Evolutionary conservation across 2,329 filamentous ascomycete genomes (phyloP).

Genomic region (Sporothrix variecibatus): DNA sequence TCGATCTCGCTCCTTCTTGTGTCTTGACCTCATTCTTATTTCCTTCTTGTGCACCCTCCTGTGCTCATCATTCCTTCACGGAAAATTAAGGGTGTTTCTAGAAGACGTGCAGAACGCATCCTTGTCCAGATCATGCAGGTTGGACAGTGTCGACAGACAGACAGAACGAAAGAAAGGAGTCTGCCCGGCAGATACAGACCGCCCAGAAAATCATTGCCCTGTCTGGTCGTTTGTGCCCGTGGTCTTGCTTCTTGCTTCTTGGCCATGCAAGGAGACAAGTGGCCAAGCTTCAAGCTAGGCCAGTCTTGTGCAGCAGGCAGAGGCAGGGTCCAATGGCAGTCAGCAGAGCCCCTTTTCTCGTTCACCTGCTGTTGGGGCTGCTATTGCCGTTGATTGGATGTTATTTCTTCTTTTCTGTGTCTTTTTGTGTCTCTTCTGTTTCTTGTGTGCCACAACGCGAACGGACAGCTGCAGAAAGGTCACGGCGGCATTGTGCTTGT

Average conservation of each 20-base stretch:
- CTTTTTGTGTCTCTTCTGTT: neutral
- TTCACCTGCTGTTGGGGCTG: neutral
- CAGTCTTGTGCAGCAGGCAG: neutral
- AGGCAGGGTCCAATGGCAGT: slow-evolving; percentile 15
- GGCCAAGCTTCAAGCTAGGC: neutral
- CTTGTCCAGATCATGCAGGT: slow-evolving; percentile 24
- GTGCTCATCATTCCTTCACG: neutral
- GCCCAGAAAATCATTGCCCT: slow-evolving; percentile 13
- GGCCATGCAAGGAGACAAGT: neutral
- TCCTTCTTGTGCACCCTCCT: neutral
- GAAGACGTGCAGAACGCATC: slow-evolving; percentile 23
- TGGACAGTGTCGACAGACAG: neutral
- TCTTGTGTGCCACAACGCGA: neutral
- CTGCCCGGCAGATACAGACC: neutral
- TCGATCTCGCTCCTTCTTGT: neutral
- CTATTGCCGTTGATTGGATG: neutral
- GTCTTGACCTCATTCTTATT: neutral
- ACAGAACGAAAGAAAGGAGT: neutral
- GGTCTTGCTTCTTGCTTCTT: neutral
- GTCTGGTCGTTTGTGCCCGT: neutral
- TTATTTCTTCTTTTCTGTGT: neutral
- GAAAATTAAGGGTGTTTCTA: slow-evolving; percentile 24
- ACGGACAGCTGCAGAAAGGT: slow-evolving; percentile 10
- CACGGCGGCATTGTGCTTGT: slow-evolving; percentile 14
- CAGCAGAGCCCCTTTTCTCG: neutral